Evolutionary conservation across 805 yeast species (phyloP), one percentile per base, ranked within the genome.

Genomic region (Saturnispora bothae): DNA sequence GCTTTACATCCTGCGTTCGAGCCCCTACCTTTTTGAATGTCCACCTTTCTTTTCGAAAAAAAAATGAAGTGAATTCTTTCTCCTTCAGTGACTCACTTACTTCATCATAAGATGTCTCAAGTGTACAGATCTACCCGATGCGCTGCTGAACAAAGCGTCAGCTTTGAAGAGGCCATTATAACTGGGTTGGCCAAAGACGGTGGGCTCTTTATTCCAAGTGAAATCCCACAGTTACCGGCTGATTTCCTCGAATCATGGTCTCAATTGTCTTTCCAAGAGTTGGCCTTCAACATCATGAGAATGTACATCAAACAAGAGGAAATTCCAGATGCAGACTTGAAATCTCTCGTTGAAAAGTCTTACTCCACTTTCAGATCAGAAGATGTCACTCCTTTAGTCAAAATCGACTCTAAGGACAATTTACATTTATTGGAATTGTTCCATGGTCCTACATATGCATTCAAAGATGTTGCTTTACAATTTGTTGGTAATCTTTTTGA

Each of bases 371-470:
- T 92, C 71, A 78, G 96, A 61, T 61, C 80, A n/a, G 54, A 66
- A 6, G 82, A 83, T n/a, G 84, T 92, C 35, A 88, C 98, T 15
- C 99, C 99, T 19, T 60, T 86, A 34, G 73, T 67, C 25, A 60
- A 61, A 29, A 50, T 61, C 19, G 67, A 80, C 37, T 71, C 82
- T 43, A 40, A 46, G 29, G 35, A 44, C 19, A 71, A 75, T 42
- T 64, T 89, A 43, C 80, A 83, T 56, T 64, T 92, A 40, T 69
- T 92, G 53, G 99, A 92, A 63, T 69, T 92, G 43, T 92, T 92
- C 77, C 99, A 92, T 57, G 99, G 99, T 27, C 99, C 99, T 47
- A 92, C 99, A 4, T 92, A 89, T 56, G 99, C 99, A 13, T 92
- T 92, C 70, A 92, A 92, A 63, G 99, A 92, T 59, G 98, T 92